Evolutionary conservation across 2,329 filamentous ascomycete species (phyloP).

Genomic region (Pseudogymnoascus sp.): DNA sequence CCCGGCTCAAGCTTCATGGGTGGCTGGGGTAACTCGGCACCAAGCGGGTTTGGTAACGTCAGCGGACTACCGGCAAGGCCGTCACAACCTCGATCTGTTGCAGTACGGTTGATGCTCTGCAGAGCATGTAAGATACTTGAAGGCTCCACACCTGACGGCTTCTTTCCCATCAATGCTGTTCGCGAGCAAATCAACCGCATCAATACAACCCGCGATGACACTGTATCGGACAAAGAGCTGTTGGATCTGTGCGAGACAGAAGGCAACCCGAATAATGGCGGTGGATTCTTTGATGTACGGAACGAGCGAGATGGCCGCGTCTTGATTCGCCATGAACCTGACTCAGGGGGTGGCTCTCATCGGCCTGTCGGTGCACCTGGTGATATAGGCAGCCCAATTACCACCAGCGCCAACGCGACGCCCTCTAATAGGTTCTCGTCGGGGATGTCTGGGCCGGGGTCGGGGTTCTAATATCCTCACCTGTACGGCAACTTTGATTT

Average conservation of each 20-base stretch:
- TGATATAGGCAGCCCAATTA: slow-evolving; percentile 62
- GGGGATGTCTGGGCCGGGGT: background rate
- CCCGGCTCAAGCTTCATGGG: slow-evolving; percentile 24
- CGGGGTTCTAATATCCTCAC: slow-evolving; percentile 1
- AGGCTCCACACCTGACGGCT: slow-evolving; percentile 49
- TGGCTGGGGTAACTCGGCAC: slow-evolving; percentile 25
- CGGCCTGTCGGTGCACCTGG: slow-evolving; percentile 51
- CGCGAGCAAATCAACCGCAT: slow-evolving; percentile 56
- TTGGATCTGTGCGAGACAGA: slow-evolving; percentile 80
- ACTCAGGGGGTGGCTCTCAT: slow-evolving; percentile 32
- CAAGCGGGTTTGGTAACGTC: slow-evolving; percentile 42
- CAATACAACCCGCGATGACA: slow-evolving; percentile 41
- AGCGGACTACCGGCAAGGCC: slow-evolving; percentile 34
- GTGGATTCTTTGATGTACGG: slow-evolving; percentile 68
- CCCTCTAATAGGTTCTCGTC: background rate
- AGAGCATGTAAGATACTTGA: slow-evolving; percentile 63
- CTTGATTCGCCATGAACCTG: slow-evolving; percentile 49
- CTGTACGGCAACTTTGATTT: slow-evolving; percentile 5
- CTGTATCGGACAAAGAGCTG: slow-evolving; percentile 57
- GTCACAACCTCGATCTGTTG: slow-evolving; percentile 56
- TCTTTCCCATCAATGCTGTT: slow-evolving; percentile 59
- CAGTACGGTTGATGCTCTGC: slow-evolving; percentile 67
- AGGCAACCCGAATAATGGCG: slow-evolving; percentile 77
- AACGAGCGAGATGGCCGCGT: slow-evolving; percentile 20
- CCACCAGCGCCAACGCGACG: slow-evolving; percentile 28